Conservation (phyloP, 768 basidiomycete species). For the Lentinus brumalis region DNA sequence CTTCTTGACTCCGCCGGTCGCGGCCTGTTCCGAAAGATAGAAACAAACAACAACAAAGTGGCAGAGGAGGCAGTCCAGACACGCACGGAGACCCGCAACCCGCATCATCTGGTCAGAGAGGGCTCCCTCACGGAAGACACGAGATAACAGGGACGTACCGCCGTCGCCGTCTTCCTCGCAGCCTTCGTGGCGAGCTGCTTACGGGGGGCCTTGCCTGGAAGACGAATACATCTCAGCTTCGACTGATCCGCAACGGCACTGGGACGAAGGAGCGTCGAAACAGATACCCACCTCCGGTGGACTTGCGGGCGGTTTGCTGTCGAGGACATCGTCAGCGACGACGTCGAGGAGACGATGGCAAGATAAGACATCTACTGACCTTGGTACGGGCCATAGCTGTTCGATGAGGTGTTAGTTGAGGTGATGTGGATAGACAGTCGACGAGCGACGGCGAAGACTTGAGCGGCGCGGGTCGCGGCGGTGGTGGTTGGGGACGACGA, state of each 20-base stretch:
- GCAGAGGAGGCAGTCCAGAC: conserved; percentile 12
- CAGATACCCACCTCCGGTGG: conserved; percentile 82
- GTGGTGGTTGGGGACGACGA: conserved; percentile 29
- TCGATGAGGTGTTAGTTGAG: conserved; percentile 20
- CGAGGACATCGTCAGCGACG: conserved; percentile 33
- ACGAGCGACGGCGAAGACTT: conserved; percentile 19
- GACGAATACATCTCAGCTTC: conserved; percentile 29
- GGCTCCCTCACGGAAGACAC: conserved; percentile 5
- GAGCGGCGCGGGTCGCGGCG: conserved; percentile 19
- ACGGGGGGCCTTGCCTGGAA: conserved; percentile 41
- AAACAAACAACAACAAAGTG: conserved; percentile 23
- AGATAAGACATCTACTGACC: conserved; percentile 41
- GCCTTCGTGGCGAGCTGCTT: conserved; percentile 50
- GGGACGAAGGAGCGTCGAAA: conserved; percentile 16
- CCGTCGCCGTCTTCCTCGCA: conserved; percentile 42
- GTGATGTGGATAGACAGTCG: conserved; percentile 15
- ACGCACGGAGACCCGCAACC: conserved; percentile 22
- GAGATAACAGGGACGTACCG: conserved; percentile 25
- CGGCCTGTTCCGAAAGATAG: conserved; percentile 26
- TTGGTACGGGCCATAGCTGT: conserved; percentile 84
- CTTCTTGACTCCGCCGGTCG: conserved; percentile 96
- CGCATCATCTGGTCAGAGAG: conserved; percentile 18
- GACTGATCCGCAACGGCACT: conserved; percentile 20
- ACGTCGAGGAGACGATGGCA: conserved; percentile 28
- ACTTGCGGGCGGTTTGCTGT: conserved; percentile 99